Evolutionary conservation across 1,284 basidiomycete species (phyloP).

Genomic region (Pascua sp.): DNA sequence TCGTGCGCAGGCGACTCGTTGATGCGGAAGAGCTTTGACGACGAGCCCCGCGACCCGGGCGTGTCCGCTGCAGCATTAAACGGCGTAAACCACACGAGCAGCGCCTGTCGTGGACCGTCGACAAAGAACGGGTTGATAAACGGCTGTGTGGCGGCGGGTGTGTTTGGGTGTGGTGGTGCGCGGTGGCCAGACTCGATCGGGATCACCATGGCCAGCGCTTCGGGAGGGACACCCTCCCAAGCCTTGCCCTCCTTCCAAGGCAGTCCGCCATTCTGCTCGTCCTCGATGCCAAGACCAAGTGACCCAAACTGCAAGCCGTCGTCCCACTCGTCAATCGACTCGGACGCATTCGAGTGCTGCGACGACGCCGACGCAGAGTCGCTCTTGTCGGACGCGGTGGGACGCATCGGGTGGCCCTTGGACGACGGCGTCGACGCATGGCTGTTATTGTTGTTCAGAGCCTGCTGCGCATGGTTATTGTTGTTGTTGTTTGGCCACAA

Average conservation of each 20-base stretch:
- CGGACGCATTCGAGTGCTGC: slow-evolving; percentile 12
- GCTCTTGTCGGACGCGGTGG: slow-evolving; percentile 8
- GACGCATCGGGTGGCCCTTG: background rate
- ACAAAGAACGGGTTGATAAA: slow-evolving; percentile 28
- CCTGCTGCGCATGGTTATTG: background rate
- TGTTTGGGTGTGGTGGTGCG: background rate
- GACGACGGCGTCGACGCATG: background rate
- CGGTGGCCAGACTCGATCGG: slow-evolving; percentile 27
- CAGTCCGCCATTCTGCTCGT: slow-evolving; percentile 23
- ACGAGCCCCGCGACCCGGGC: slow-evolving; percentile 1
- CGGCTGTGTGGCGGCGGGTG: slow-evolving; percentile 6
- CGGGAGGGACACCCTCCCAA: slow-evolving; percentile 45
- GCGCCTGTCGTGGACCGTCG: slow-evolving; percentile 28
- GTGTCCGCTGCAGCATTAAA: slow-evolving; percentile 34
- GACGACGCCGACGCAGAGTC: slow-evolving; percentile 20
- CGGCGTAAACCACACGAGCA: slow-evolving; percentile 48
- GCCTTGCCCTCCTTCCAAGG: slow-evolving; percentile 42
- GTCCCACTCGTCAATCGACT: slow-evolving; percentile 11
- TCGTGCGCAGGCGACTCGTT: slow-evolving; percentile 17
- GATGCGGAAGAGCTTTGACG: slow-evolving; percentile 18
- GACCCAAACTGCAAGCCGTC: slow-evolving; percentile 16
- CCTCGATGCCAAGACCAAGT: slow-evolving; percentile 22
- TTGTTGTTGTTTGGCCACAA: slow-evolving; percentile 7
- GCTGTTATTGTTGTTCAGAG: background rate
- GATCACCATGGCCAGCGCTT: slow-evolving; percentile 48